Evolutionary conservation across 768 basidiomycete species (phyloP), one percentile per base, ranked within the genome.

Genomic region (Tulasnella sp.): DNA sequence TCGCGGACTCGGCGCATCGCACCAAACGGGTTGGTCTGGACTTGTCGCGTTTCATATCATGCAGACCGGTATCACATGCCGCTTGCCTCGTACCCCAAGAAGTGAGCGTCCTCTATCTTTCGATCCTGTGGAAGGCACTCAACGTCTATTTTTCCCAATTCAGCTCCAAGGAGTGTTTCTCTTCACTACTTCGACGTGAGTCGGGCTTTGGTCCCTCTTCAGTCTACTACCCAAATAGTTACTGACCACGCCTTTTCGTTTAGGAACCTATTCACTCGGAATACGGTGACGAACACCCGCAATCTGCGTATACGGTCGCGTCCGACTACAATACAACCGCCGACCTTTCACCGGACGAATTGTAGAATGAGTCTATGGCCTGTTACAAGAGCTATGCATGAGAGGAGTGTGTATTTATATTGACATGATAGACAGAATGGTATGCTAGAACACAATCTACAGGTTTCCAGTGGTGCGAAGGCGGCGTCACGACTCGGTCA

Each of bases 1-100:
- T 17, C 79, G 82, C 58, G 96, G 96, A 17, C 76, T 99, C 11
- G 96, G 96, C 37, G 96, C 94, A 2, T 96, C 92, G 4, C 96
- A 99, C 71, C 96, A 99, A 69, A 97, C 93, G 60, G 96, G 96
- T 63, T 99, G 94, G 93, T 88, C 89, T 21, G 90, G 90, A 41
- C 73, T 93, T 17, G 89, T 94, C 49, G 87, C 88, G 14, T 91
- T 84, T 67, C 85, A 89, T 64, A 92, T 97, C 63, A 71, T 93
- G 64, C 92, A 94, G 69, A 90, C 84, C 60, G 93, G 91, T 9
- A 79, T 82, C 27, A 86, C 74, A 57, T 97, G 91, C 64, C 81
- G 96, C 41, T 71, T 98, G 55, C 94, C 94, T 0, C 87, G 85
- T 70, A 98, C 96, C 4, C 96, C 96, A 4, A 81, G 84, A 62